Evolutionary conservation across 2,329 filamentous ascomycete genomes (phyloP).

Genomic region (Aphanoascus verrucosus): DNA sequence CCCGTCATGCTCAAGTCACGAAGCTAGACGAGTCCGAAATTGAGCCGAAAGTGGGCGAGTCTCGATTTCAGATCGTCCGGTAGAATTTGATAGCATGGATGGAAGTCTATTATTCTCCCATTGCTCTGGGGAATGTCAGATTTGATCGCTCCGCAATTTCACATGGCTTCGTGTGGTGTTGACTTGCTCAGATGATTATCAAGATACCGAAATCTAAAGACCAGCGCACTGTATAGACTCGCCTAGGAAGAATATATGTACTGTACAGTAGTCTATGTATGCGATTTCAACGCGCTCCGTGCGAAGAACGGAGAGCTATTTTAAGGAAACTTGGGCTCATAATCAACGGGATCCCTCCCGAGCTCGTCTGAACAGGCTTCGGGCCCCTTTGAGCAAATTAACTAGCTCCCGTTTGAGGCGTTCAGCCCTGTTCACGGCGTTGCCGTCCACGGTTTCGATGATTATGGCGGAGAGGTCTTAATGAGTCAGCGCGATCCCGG

Average conservation of each 20-base stretch:
- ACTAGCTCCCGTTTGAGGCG: background rate
- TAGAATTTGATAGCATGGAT: background rate
- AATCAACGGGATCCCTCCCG: too few relatives aligned
- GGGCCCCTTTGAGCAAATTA: background rate
- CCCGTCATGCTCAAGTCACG: constrained; percentile 59
- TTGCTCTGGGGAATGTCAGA: background rate
- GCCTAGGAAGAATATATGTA: background rate
- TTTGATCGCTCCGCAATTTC: background rate
- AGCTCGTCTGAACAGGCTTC: background rate
- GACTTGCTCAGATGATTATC: too few relatives aligned
- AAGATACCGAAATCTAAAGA: too few relatives aligned
- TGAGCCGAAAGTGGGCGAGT: constrained; percentile 55
- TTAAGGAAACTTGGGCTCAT: too few relatives aligned
- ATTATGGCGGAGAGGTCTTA: background rate
- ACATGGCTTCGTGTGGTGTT: too few relatives aligned
- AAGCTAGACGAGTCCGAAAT: constrained; percentile 61
- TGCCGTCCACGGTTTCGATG: background rate
- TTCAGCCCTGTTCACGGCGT: background rate
- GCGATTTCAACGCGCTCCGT: background rate
- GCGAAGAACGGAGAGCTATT: too few relatives aligned
- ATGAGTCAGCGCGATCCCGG: constrained; percentile 1
- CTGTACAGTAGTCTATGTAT: background rate
- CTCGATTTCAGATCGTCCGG: constrained; percentile 47
- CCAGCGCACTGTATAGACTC: too few relatives aligned
- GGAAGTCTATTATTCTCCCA: constrained; percentile 1